phyloP scores from a whole-genome alignment of 2,329 filamentous ascomycete genomes.

The Xylariaceae sp. region DNA sequence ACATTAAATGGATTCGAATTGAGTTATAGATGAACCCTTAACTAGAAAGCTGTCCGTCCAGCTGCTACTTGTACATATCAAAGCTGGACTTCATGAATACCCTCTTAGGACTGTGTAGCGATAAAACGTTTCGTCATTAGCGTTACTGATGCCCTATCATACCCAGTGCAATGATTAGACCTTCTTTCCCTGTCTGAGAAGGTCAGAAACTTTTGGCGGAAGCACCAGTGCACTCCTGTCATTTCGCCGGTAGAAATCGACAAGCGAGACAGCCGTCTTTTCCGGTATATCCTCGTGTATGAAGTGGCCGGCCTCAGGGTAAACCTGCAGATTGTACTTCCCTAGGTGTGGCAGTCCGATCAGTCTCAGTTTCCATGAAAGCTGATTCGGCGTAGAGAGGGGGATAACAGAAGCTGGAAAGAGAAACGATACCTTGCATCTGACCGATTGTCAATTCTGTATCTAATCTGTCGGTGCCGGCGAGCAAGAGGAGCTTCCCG shows the following conservation, averaged over 20 bases:
- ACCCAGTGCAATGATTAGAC: conserved; percentile 47
- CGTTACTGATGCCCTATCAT: no score
- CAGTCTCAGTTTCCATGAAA: neutral
- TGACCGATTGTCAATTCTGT: conserved; percentile 46
- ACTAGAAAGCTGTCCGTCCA: neutral
- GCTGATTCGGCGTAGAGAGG: neutral
- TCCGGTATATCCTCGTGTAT: conserved; percentile 94
- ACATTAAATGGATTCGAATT: conserved; percentile 7
- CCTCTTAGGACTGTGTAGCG: no score
- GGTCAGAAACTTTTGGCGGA: conserved; percentile 87
- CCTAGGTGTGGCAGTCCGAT: conserved; percentile 51
- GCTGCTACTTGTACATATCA: conserved; percentile 8
- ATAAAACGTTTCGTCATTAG: no score
- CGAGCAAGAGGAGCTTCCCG: conserved; percentile 42
- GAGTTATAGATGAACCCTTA: neutral
- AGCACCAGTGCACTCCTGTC: conserved; percentile 84
- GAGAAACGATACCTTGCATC: conserved; percentile 41
- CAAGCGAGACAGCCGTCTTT: conserved; percentile 82
- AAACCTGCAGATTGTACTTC: conserved; percentile 94
- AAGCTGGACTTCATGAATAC: no score
- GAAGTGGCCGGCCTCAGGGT: conserved; percentile 95
- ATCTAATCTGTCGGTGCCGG: conserved; percentile 42
- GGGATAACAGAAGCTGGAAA: neutral
- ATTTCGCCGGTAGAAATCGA: conserved; percentile 91
- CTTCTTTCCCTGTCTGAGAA: conserved; percentile 67